Evolutionary conservation across 2,329 filamentous ascomycete species (phyloP).

Genomic region (Fusarium sp.): DNA sequence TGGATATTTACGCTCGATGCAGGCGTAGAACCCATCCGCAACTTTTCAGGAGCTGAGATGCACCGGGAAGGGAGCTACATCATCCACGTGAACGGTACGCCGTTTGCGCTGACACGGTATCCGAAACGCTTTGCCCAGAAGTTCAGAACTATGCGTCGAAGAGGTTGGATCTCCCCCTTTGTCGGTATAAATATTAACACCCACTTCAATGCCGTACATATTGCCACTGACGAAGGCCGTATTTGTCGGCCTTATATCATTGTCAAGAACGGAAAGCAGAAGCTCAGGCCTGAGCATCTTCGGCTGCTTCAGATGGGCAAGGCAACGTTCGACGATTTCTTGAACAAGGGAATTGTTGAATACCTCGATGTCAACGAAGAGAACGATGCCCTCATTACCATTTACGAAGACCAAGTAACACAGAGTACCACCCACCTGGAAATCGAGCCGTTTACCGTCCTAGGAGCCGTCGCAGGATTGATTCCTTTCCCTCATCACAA

Average conservation of each 20-base stretch:
- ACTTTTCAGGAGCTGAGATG: constrained; percentile 80
- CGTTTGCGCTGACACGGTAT: constrained; percentile 83
- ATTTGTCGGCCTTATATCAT: constrained; percentile 97
- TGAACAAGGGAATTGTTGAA: constrained; percentile 89
- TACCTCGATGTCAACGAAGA: constrained; percentile 99
- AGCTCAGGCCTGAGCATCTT: constrained; percentile 80
- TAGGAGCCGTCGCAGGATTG: constrained; percentile 93
- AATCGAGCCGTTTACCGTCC: constrained; percentile 96
- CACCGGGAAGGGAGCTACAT: constrained; percentile 86
- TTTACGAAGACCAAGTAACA: constrained; percentile 86
- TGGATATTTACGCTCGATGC: constrained; percentile 88
- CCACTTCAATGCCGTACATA: constrained; percentile 89
- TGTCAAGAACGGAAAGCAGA: constrained; percentile 86
- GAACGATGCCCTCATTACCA: constrained; percentile 91
- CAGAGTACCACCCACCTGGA: constrained; percentile 91
- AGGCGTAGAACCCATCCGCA: constrained; percentile 79
- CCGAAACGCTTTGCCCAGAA: constrained; percentile 86
- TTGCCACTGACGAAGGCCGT: constrained; percentile 95
- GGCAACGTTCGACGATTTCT: constrained; percentile 92
- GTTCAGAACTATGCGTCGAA: constrained; percentile 87
- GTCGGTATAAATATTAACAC: constrained; percentile 96
- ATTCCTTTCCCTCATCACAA: constrained; percentile 99
- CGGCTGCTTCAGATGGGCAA: constrained; percentile 83
- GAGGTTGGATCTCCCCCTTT: constrained; percentile 93
- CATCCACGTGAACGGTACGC: constrained; percentile 95